Evolutionary conservation across 768 basidiomycete genomes (phyloP).

Genomic region (Butyriboletus loyo): DNA sequence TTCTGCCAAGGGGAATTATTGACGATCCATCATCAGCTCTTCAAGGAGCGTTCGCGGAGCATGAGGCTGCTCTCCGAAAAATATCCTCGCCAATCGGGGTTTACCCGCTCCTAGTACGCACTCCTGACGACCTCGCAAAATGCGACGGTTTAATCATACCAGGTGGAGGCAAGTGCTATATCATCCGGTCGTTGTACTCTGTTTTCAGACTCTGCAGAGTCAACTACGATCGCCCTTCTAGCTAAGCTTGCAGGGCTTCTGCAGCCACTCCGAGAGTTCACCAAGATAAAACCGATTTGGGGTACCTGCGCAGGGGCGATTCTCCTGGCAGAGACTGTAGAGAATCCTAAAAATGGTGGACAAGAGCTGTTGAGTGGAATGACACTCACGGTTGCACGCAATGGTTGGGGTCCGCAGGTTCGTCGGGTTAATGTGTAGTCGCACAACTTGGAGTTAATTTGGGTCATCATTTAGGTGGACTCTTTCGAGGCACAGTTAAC

Average conservation of each 20-base stretch:
- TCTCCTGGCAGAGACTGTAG: slow-evolving; percentile 69
- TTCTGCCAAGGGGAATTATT: not conserved
- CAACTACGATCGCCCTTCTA: slow-evolving; percentile 84
- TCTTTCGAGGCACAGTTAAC: slow-evolving; percentile 82
- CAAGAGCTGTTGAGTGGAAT: slow-evolving; percentile 85
- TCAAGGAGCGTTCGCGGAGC: slow-evolving; percentile 92
- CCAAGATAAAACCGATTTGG: slow-evolving; percentile 78
- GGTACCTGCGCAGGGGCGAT: slow-evolving; percentile 97
- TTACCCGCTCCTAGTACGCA: slow-evolving; percentile 61
- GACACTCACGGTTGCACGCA: slow-evolving; percentile 75
- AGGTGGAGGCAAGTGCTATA: slow-evolving; percentile 64
- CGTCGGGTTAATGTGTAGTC: not conserved
- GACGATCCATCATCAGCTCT: slow-evolving; percentile 53
- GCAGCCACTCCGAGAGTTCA: slow-evolving; percentile 74
- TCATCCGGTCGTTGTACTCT: not conserved
- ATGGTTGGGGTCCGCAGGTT: slow-evolving; percentile 94
- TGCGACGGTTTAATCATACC: slow-evolving; percentile 92
- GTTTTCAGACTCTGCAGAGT: slow-evolving; percentile 50
- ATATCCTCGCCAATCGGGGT: slow-evolving; percentile 46
- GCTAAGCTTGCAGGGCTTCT: slow-evolving; percentile 72
- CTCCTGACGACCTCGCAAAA: slow-evolving; percentile 62
- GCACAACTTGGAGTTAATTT: not conserved
- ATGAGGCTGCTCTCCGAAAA: slow-evolving; percentile 66
- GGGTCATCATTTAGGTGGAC: slow-evolving; percentile 54
- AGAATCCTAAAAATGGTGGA: slow-evolving; percentile 80